Percentiles rank a stretch among this genome's conserved stretches.
Conservation (phyloP, 495 filamentous ascomycete genomes). For the Trichoderma asperelloides region DNA sequence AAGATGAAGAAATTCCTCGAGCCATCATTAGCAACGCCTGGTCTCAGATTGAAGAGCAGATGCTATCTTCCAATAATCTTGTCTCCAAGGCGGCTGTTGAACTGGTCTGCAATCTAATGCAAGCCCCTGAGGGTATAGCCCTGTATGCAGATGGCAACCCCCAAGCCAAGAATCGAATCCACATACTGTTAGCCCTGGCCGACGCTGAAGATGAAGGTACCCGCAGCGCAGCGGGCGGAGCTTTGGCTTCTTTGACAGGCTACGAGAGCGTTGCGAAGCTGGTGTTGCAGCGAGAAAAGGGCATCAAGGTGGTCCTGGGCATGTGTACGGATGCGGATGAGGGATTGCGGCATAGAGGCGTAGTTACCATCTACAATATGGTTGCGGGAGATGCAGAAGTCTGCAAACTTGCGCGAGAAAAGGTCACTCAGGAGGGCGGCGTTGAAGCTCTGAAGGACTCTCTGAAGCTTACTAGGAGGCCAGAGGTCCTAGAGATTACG, state of each 20-base stretch:
- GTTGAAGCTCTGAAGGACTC: conserved; percentile 53
- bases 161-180: conserved; percentile 60
- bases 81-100: conserved; percentile 80
- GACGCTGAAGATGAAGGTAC: conserved; percentile 77
- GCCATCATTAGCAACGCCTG: conserved; percentile 65
- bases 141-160: conserved; percentile 65
- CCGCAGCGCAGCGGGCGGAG: conserved; percentile 77
- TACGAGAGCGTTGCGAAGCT: conserved; percentile 63
- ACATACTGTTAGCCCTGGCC: conserved; percentile 76
- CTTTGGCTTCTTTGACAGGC: conserved; percentile 71
- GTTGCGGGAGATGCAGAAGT: conserved; percentile 40
- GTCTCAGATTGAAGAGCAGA: conserved; percentile 67
- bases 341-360: conserved; percentile 66
- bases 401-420: conserved; percentile 40
- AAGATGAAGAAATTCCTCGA: conserved; percentile 56
- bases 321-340: conserved; percentile 70
- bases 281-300: conserved; percentile 58
- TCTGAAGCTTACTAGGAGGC: conserved; percentile 53
- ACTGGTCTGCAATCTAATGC: conserved; percentile 85
- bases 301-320: conserved; percentile 59
- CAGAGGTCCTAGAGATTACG: conserved; percentile 54
- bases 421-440: conserved; percentile 39
- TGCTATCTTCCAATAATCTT: conserved; percentile 65
- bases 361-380: conserved; percentile 65
- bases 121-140: conserved; percentile 60